Percentiles rank a stretch among this genome's conserved stretches.
Evolutionary conservation across 257 asterid species (phyloP).

Genomic region (Przewalskia tangutica): DNA sequence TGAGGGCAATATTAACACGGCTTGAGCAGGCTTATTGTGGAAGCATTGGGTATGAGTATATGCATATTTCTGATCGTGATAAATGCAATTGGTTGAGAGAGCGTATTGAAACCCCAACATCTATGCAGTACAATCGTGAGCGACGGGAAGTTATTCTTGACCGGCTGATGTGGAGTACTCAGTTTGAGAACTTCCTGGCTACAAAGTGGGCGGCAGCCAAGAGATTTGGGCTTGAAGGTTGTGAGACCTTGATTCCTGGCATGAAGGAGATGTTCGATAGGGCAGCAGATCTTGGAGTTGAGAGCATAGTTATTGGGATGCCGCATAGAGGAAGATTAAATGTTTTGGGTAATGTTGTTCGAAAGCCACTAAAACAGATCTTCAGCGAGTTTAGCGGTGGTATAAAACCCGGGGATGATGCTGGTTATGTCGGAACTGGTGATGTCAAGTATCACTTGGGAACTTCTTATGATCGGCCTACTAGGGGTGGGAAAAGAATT

Average conservation of each 20-base stretch:
- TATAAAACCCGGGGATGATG: constrained; percentile 18
- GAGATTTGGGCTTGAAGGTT: constrained; percentile 30
- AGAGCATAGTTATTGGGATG: constrained; percentile 29
- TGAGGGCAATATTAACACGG: constrained; percentile 19
- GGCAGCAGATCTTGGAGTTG: constrained; percentile 29
- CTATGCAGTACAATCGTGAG: constrained; percentile 19
- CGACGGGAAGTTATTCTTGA: constrained; percentile 27
- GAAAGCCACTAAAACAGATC: constrained; percentile 24
- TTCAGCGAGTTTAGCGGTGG: constrained; percentile 27
- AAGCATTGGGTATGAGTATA: constrained; percentile 22
- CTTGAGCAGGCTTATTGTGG: constrained; percentile 30
- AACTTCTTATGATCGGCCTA: constrained; percentile 21
- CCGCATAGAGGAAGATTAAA: constrained; percentile 28
- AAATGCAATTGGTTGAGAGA: constrained; percentile 27
- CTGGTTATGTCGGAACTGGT: constrained; percentile 20
- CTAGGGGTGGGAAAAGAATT: constrained; percentile 21
- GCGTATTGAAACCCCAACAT: constrained; percentile 19
- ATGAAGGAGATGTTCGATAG: constrained; percentile 29
- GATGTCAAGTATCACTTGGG: constrained; percentile 31
- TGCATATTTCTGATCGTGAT: constrained; percentile 29
- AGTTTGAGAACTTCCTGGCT: constrained; percentile 28
- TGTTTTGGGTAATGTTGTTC: constrained; percentile 20
- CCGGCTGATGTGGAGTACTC: constrained; percentile 22
- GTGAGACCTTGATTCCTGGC: constrained; percentile 29
- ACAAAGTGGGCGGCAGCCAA: constrained; percentile 27